phyloP scores from a whole-genome alignment of 495 filamentous ascomycete species.

The Podospora appendiculata region DNA sequence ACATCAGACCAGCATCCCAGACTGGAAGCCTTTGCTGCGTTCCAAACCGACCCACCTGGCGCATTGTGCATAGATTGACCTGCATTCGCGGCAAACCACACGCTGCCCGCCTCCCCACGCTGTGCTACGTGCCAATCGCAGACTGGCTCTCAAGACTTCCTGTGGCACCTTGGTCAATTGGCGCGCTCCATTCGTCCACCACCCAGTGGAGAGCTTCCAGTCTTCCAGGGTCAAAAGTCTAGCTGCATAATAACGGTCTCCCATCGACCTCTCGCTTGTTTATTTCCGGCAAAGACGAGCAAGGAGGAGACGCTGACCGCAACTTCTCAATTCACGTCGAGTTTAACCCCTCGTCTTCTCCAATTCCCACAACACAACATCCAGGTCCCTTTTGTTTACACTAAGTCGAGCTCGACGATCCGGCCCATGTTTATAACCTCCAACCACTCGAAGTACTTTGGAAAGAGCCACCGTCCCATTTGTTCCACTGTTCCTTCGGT shows the following conservation, averaged over 20 bases:
- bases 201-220: not conserved
- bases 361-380: no score
- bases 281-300: conserved; percentile 2
- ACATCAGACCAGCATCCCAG: not conserved
- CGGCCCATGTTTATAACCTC: no score
- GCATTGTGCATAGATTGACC: conserved; percentile 3
- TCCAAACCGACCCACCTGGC: not conserved
- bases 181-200: conserved; percentile 3
- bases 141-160: not conserved
- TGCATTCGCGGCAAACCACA: conserved; percentile 7
- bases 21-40: not conserved
- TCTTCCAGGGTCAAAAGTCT: conserved; percentile 2
- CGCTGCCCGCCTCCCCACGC: not conserved
- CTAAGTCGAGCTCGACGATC: no score
- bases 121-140: conserved; percentile 6
- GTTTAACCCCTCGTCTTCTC: conserved; percentile 5
- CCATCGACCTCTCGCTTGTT: conserved; percentile 7
- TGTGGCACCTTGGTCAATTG: conserved; percentile 4
- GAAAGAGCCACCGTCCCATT: not conserved
- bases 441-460: not conserved
- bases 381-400: no score
- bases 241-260: not conserved
- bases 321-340: conserved; percentile 5
- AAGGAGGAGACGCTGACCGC: conserved; percentile 5
- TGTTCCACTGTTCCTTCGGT: no score